Conservation (phyloP, 1,284 basidiomycete species). For the Tremellales sp. region DNA sequence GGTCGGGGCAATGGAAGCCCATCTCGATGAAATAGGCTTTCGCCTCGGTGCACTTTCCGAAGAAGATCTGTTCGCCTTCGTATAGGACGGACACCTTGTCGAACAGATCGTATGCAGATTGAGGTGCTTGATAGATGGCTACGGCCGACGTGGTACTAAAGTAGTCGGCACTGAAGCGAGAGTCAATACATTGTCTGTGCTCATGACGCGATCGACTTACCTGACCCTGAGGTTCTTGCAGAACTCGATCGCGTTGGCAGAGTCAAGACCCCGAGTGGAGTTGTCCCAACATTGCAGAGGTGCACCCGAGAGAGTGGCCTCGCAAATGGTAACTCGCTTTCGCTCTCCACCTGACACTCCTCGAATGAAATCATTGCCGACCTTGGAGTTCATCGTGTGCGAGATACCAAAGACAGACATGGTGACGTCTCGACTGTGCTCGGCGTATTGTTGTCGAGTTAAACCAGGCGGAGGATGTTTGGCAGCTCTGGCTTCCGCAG, state of each 20-base stretch:
- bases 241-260: constrained; percentile 56
- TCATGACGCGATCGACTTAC: neutral
- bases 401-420: constrained; percentile 55
- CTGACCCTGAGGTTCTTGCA: constrained; percentile 53
- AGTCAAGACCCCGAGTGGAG: constrained; percentile 56
- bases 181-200: too few species aligned
- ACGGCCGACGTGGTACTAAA: constrained; percentile 44
- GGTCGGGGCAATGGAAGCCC: constrained; percentile 61
- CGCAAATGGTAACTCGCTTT: constrained; percentile 56
- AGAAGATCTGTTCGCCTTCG: constrained; percentile 78
- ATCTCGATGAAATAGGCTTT: constrained; percentile 72
- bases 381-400: constrained; percentile 52
- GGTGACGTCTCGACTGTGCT: constrained; percentile 50
- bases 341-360: constrained; percentile 55
- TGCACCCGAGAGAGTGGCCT: constrained; percentile 46
- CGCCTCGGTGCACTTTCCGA: constrained; percentile 67
- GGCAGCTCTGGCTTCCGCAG: constrained; percentile 41
- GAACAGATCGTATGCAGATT: constrained; percentile 55
- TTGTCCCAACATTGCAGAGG: constrained; percentile 52
- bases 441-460: constrained; percentile 44
- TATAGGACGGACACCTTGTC: constrained; percentile 73
- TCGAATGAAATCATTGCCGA: constrained; percentile 51
- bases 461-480: constrained; percentile 49
- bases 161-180: constrained; percentile 52
- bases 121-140: constrained; percentile 54